These are phyloP conservation scores for Diutina ranongensis DNA, from an alignment of 1,139 yeast species.

Conservation along the genomic window DNA sequence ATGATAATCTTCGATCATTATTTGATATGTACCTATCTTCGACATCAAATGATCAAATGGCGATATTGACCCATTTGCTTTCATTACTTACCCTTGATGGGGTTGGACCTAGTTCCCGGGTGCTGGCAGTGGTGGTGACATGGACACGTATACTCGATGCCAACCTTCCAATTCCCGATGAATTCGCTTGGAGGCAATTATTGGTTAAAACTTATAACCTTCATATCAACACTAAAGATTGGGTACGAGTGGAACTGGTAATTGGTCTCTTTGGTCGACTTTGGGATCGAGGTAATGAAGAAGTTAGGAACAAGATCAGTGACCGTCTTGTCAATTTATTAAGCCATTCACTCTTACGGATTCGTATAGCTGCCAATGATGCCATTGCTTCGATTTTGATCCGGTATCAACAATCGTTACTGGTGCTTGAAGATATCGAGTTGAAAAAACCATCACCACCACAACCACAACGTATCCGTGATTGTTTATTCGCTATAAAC, in stretches of 20 bases:
- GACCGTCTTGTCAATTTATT: neutral
- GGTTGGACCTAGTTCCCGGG: neutral
- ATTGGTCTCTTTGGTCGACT: neutral
- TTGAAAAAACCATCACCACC: neutral
- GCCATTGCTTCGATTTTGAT: neutral
- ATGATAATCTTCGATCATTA: neutral
- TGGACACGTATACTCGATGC: constrained; percentile 1
- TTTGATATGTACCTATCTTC: neutral
- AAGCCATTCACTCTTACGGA: neutral
- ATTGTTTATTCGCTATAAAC: neutral
- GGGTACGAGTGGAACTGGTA: neutral
- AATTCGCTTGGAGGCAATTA: neutral
- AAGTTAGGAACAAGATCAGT: neutral
- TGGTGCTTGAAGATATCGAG: neutral
- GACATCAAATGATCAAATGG: neutral
- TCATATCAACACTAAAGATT: constrained; percentile 1
- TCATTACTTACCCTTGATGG: neutral
- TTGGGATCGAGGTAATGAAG: neutral
- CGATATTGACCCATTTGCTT: neutral
- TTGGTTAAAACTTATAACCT: neutral
- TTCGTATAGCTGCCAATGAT: neutral
- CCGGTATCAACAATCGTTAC: neutral
- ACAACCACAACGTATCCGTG: neutral
- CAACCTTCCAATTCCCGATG: neutral
- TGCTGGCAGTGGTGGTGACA: neutral